phyloP scores from a whole-genome alignment of 805 yeast species.

The Kurtzmaniella cleridarum region DNA sequence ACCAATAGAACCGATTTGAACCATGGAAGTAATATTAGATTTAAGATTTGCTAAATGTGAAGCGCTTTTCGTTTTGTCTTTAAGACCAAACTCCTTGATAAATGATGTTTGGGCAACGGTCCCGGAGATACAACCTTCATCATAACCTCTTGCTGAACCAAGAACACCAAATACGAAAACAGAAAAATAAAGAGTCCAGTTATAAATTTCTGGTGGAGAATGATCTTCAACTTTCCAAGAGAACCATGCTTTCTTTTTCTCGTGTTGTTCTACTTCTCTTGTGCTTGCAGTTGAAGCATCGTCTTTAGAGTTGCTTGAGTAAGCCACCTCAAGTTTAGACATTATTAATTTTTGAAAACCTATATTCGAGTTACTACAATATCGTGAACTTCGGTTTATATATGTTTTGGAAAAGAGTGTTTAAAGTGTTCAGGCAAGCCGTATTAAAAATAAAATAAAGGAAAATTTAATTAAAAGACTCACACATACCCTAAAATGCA shows the following conservation, averaged over 20 bases:
- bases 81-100: slow-evolving; percentile 35
- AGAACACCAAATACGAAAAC: slow-evolving; percentile 46
- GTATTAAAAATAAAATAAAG: too few relatives aligned
- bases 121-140: slow-evolving; percentile 49
- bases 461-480: too few relatives aligned
- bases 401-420: too few relatives aligned
- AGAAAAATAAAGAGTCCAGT: slow-evolving; percentile 36
- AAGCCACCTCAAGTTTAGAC: too few relatives aligned
- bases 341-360: too few relatives aligned
- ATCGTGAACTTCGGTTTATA: too few relatives aligned
- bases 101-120: slow-evolving; percentile 39
- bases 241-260: slow-evolving; percentile 6
- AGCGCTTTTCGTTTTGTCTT: slow-evolving; percentile 28
- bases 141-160: slow-evolving; percentile 52
- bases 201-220: slow-evolving; percentile 39
- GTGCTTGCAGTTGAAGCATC: too few relatives aligned
- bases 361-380: too few relatives aligned
- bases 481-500: too few relatives aligned
- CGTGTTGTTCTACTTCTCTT: neutral
- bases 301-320: too few relatives aligned
- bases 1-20: slow-evolving; percentile 48
- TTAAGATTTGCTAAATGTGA: slow-evolving; percentile 36
- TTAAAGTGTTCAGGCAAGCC: too few relatives aligned
- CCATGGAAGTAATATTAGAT: slow-evolving; percentile 53
- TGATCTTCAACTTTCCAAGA: slow-evolving; percentile 21